Evolutionary conservation across 1,284 basidiomycete species (phyloP), one percentile per base, ranked within the genome.

Genomic region (Agaricales sp.): DNA sequence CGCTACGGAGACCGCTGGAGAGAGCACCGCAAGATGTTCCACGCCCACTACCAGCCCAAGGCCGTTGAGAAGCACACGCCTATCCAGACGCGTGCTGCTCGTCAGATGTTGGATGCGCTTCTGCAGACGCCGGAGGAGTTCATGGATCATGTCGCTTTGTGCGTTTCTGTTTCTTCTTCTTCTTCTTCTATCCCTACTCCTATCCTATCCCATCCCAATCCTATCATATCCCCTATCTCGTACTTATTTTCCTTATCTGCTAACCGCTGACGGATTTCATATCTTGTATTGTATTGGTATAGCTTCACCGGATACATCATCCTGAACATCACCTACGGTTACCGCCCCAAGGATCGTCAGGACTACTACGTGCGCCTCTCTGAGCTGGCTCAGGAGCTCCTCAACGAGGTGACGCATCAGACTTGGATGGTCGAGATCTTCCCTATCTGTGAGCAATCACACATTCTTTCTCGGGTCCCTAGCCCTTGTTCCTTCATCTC

Each of bases 361-460:
- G 59, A 62, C 49, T 54, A 54, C 2, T 47, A 62, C 12, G 23
- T 50, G 1, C 45, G 58, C 12, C 55, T 55, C 11, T 53, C 59
- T 21, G 51, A 57, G 1, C 51, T 51, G 2, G 50, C 62, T 20
- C 49, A 55, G 6, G 50, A 57, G 24, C 55, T 63, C 45, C 55
- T 55, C 2, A 44, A 48, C 12, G 46, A 55, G 12, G 46, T 49
- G 3, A 41, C 16, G 4, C 61, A 62, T 2, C 62, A 64, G 3
- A 54, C 57, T 1, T 67, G 57, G 48, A 39, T 64, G 14, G 67
- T 68, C 13, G 65, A 68, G 48, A 47, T 59, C 2, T 47, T 69
- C 20, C 67, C 67, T 1, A 57, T 61, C 43, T 54, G 60, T 67
- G 47, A 14, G 63, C 49, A n/a, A 21, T 41, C 6, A 22, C 4